phyloP scores from a whole-genome alignment of 2,329 filamentous ascomycete species.

The Penicillium freii region DNA sequence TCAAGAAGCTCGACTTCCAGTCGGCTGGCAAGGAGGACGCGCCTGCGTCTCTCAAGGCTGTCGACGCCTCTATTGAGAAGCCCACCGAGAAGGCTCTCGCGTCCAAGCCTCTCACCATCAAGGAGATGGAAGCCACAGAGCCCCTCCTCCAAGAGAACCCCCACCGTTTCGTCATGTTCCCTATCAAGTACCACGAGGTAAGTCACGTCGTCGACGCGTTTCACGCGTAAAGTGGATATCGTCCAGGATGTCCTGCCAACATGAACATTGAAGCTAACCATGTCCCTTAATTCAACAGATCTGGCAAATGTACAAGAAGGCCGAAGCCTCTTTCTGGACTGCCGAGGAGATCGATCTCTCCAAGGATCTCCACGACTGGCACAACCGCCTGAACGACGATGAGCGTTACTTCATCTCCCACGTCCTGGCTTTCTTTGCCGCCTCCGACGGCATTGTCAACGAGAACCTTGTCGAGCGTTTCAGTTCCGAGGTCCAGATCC shows the following conservation, averaged over 20 bases:
- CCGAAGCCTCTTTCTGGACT: conserved; percentile 99
- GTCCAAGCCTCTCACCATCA: conserved; percentile 53
- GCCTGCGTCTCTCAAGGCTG: conserved; percentile 50
- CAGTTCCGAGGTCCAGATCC: conserved; percentile 93
- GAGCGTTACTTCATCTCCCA: conserved; percentile 98
- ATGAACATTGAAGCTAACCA: conserved; percentile 13
- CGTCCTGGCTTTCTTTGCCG: conserved; percentile 98
- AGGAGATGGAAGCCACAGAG: conserved; percentile 74
- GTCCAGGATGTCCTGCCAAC: conserved; percentile 7
- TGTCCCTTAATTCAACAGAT: conserved; percentile 58
- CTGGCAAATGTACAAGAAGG: conserved; percentile 99
- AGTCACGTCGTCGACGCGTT: conserved; percentile 55
- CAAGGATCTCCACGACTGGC: conserved; percentile 99
- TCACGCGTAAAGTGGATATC: conserved; percentile 66
- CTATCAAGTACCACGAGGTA: conserved; percentile 99
- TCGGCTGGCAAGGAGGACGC: conserved; percentile 78
- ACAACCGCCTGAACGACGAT: conserved; percentile 93
- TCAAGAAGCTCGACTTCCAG: conserved; percentile 84
- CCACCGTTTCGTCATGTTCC: conserved; percentile 94
- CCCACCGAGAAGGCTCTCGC: conserved; percentile 46
- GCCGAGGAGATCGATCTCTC: conserved; percentile 99
- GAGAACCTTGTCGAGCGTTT: conserved; percentile 99
- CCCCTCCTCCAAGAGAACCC: conserved; percentile 94
- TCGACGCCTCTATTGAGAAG: conserved; percentile 58
- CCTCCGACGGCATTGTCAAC: conserved; percentile 98